phyloP scores from a whole-genome alignment of 1,139 yeast genomes.

The Debaryomyces sp. region DNA sequence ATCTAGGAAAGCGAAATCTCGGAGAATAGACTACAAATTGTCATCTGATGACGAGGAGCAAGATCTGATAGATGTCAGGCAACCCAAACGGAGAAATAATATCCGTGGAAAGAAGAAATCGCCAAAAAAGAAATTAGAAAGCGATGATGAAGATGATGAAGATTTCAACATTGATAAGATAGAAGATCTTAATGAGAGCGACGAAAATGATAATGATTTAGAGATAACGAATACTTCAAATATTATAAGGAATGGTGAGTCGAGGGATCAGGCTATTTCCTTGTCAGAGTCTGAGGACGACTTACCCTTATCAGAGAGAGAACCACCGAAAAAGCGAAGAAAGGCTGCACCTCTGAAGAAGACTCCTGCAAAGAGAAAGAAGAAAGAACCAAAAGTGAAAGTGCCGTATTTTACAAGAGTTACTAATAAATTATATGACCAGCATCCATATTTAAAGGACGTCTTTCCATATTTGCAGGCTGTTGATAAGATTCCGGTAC shows the following conservation, averaged over 20 bases:
- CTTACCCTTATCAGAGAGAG: conserved; percentile 26
- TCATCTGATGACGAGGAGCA: conserved; percentile 23
- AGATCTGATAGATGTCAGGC: conserved; percentile 12
- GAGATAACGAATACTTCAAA: conserved; percentile 17
- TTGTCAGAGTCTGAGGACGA: conserved; percentile 32
- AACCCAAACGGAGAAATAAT: conserved; percentile 6
- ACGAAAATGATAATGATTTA: conserved; percentile 31
- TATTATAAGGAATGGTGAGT: conserved; percentile 21
- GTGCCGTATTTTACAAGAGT: conserved; percentile 68
- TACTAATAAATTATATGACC: conserved; percentile 64
- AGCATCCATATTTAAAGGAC: conserved; percentile 75
- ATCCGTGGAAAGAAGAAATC: conserved; percentile 15
- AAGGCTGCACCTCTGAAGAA: conserved; percentile 15
- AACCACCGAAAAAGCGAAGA: conserved; percentile 11
- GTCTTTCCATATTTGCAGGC: conserved; percentile 69
- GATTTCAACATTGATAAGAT: conserved; percentile 31
- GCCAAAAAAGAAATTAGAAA: conserved; percentile 16
- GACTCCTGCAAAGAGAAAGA: conserved; percentile 27
- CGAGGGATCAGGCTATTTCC: conserved; percentile 26
- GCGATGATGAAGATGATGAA: conserved; percentile 26
- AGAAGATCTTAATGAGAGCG: conserved; percentile 25
- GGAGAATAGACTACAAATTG: conserved; percentile 25
- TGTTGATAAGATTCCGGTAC: conserved; percentile 52
- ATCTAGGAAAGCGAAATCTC: conserved; percentile 20
- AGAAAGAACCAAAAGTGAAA: conserved; percentile 55